Evolutionary conservation across 2,329 filamentous ascomycete species (phyloP).

Genomic region (Fusarium heterosporum): DNA sequence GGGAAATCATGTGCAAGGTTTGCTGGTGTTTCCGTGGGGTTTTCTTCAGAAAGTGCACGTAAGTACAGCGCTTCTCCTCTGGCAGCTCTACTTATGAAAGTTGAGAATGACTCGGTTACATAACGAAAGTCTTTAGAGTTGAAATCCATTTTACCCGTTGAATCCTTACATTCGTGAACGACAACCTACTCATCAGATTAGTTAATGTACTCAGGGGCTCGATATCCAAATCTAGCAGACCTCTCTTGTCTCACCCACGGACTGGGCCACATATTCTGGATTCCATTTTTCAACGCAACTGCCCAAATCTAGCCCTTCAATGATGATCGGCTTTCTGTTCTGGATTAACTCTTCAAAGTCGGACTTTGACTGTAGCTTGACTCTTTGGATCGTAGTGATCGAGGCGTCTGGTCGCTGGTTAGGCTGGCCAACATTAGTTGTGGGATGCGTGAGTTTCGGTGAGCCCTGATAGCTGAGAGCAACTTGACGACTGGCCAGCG

Average conservation of each 20-base stretch:
- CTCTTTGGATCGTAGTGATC: conserved; percentile 59
- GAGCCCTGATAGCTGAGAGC: conserved; percentile 46
- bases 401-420: conserved; percentile 23
- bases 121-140: conserved; percentile 86
- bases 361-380: conserved; percentile 62
- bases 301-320: conserved; percentile 75
- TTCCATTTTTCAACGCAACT: conserved; percentile 76
- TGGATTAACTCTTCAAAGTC: conserved; percentile 72
- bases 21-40: conserved; percentile 77
- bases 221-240: conserved; percentile 53
- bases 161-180: conserved; percentile 73
- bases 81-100: conserved; percentile 72
- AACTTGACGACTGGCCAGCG: background rate
- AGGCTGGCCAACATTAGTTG: conserved; percentile 6
- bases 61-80: conserved; percentile 76
- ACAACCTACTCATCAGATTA: conserved; percentile 64
- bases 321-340: conserved; percentile 66
- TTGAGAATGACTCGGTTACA: conserved; percentile 72
- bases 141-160: conserved; percentile 78
- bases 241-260: conserved; percentile 70
- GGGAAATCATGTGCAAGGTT: conserved; percentile 79
- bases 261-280: conserved; percentile 72
- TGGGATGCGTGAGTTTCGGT: conserved; percentile 41
- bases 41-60: conserved; percentile 77
- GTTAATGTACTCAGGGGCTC: background rate